Conservation (phyloP, 176 grass and related monocot genomes). For the Phyllostachys edulis region DNA sequence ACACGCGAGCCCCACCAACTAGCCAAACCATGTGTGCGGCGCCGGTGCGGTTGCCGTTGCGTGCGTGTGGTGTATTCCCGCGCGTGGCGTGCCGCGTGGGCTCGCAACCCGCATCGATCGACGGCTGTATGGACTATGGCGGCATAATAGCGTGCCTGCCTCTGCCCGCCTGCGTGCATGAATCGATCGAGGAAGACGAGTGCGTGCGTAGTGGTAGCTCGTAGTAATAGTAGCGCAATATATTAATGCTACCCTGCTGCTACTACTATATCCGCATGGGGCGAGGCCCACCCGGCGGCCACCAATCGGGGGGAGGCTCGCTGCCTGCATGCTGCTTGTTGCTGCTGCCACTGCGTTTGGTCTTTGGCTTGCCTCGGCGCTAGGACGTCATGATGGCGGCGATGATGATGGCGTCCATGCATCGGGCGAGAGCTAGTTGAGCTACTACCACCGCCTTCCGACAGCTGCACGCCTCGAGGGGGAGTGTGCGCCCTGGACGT, state of each 20-base stretch:
- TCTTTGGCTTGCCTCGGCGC: constrained; percentile 4
- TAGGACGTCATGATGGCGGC: constrained; percentile 32
- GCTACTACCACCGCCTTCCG: neutral
- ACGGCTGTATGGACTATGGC: neutral
- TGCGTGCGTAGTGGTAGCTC: neutral
- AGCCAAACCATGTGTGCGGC: neutral
- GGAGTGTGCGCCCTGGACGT: constrained; percentile 7
- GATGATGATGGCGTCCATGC: constrained; percentile 14
- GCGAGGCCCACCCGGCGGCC: neutral
- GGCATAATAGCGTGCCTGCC: too few relatives aligned
- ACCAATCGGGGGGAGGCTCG: too few relatives aligned
- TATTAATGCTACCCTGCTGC: neutral
- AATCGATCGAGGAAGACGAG: neutral
- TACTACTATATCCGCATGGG: neutral
- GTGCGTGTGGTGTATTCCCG: neutral
- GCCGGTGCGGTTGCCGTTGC: neutral
- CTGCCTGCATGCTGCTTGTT: neutral
- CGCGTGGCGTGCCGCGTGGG: neutral
- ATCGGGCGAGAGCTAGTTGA: neutral
- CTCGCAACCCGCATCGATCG: neutral
- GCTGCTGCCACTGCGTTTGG: neutral
- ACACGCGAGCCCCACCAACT: neutral
- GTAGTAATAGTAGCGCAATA: neutral
- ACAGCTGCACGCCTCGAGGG: constrained; percentile 18
- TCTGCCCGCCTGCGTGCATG: neutral